phyloP scores from a whole-genome alignment of 192 early-diverging fungal species.

The Mortierella claussenii region DNA sequence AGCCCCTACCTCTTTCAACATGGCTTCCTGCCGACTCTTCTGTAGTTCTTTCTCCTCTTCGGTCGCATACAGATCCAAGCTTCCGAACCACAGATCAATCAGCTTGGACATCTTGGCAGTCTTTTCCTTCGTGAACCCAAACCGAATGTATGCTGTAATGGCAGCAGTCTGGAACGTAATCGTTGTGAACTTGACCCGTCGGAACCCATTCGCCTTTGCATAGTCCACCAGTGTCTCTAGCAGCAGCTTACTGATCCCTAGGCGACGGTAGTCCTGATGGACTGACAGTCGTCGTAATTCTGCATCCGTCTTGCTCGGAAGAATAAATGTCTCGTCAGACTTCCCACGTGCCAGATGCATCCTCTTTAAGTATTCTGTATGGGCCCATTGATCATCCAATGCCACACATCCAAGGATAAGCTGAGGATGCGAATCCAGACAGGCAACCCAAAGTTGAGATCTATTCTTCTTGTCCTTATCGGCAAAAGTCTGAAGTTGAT shows the following conservation, averaged over 20 bases:
- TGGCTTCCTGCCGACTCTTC: neutral
- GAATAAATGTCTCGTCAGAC: neutral
- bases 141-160: conserved; percentile 14
- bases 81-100: conserved; percentile 14
- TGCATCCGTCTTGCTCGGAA: conserved; percentile 1
- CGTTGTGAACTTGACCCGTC: conserved; percentile 8
- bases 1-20: neutral
- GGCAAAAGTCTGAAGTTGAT: conserved; percentile 7
- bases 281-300: conserved; percentile 40
- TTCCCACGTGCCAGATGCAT: conserved; percentile 6
- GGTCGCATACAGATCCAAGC: conserved; percentile 8
- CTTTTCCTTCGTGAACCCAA: conserved; percentile 21
- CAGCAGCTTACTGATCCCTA: conserved; percentile 32
- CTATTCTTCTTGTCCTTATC: conserved; percentile 2
- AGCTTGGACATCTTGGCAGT: neutral
- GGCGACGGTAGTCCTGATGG: conserved; percentile 30
- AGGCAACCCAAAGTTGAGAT: conserved; percentile 50
- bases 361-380: conserved; percentile 6
- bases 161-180: conserved; percentile 17
- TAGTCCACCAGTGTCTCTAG: conserved; percentile 9
- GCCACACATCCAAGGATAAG: conserved; percentile 39
- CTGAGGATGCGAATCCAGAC: conserved; percentile 32
- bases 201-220: conserved; percentile 28
- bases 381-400: conserved; percentile 24
- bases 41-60: conserved; percentile 8